phyloP scores from a whole-genome alignment of 345 rosid species.

The Sisymbrium altissimum region DNA sequence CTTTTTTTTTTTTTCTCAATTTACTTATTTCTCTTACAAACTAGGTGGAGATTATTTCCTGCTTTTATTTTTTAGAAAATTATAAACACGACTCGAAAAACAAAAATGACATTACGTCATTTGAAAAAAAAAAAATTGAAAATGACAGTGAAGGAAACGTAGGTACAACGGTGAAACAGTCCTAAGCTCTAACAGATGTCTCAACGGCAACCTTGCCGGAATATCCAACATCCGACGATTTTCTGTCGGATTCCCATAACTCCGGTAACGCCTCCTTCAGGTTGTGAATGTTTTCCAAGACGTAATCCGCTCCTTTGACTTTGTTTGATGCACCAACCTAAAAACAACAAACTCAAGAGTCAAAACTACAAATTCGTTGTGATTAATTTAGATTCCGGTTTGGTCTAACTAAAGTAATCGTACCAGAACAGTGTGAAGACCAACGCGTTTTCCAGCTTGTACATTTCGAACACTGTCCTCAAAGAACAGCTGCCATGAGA shows the following conservation, averaged over 20 bases:
- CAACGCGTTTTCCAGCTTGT: conserved; percentile 78
- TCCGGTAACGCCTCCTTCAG: conserved; percentile 75
- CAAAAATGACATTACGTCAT: conserved; percentile 34
- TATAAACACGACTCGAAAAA: conserved; percentile 9
- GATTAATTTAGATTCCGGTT: background rate
- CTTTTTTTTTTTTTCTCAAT: too few species aligned
- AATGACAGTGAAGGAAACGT: conserved; percentile 19
- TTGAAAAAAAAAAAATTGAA: conserved; percentile 23
- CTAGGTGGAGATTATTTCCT: background rate
- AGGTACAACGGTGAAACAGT: conserved; percentile 16
- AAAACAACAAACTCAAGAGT: conserved; percentile 4
- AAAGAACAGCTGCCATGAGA: conserved; percentile 61
- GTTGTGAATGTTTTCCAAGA: conserved; percentile 82
- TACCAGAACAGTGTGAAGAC: conserved; percentile 81
- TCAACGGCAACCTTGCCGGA: conserved; percentile 54
- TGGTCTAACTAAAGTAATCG: background rate
- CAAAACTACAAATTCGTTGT: background rate
- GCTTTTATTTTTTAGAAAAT: conserved; percentile 13
- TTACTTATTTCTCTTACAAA: background rate
- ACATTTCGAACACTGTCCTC: conserved; percentile 88
- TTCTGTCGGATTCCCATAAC: conserved; percentile 53
- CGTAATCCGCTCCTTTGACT: conserved; percentile 81
- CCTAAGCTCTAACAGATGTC: conserved; percentile 75
- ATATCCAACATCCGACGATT: conserved; percentile 46
- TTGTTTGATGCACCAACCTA: conserved; percentile 73